These are phyloP conservation scores for Trametes versicolor DNA, from an alignment of 1,284 basidiomycete genomes.

Conservation along the genomic window DNA sequence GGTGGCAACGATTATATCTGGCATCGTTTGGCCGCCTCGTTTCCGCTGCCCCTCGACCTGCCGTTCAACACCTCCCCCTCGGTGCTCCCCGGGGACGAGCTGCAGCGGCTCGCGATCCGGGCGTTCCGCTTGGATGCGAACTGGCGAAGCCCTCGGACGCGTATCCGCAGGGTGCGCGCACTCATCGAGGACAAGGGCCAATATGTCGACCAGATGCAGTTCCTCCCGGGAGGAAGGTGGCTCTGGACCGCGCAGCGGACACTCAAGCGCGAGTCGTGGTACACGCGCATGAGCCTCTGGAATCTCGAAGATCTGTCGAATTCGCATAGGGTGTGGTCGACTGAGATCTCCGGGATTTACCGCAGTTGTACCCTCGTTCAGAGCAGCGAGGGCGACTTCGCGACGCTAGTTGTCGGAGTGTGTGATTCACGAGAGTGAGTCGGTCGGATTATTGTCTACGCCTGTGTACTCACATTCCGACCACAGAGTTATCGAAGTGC, in stretches of 20 bases:
- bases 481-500: slow-evolving; percentile 41
- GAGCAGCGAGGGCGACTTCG: slow-evolving; percentile 38
- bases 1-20: slow-evolving; percentile 59
- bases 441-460: not conserved
- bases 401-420: slow-evolving; percentile 46
- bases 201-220: slow-evolving; percentile 53
- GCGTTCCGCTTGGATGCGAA: slow-evolving; percentile 62
- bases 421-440: slow-evolving; percentile 43
- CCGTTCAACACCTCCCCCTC: slow-evolving; percentile 39
- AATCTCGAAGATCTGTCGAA: slow-evolving; percentile 44
- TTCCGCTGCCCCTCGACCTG: slow-evolving; percentile 49
- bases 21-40: slow-evolving; percentile 51
- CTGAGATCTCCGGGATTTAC: slow-evolving; percentile 49
- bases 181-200: slow-evolving; percentile 47
- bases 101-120: slow-evolving; percentile 49
- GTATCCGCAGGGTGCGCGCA: slow-evolving; percentile 47
- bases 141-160: slow-evolving; percentile 53
- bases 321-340: slow-evolving; percentile 45
- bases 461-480: not conserved
- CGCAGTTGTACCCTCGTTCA: slow-evolving; percentile 47
- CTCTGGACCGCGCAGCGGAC: slow-evolving; percentile 55
- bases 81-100: slow-evolving; percentile 44
- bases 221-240: slow-evolving; percentile 55
- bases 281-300: slow-evolving; percentile 53
- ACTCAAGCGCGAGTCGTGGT: slow-evolving; percentile 41